phyloP scores from a whole-genome alignment of 192 early-diverging fungal species.

The Coemansia sp. region DNA sequence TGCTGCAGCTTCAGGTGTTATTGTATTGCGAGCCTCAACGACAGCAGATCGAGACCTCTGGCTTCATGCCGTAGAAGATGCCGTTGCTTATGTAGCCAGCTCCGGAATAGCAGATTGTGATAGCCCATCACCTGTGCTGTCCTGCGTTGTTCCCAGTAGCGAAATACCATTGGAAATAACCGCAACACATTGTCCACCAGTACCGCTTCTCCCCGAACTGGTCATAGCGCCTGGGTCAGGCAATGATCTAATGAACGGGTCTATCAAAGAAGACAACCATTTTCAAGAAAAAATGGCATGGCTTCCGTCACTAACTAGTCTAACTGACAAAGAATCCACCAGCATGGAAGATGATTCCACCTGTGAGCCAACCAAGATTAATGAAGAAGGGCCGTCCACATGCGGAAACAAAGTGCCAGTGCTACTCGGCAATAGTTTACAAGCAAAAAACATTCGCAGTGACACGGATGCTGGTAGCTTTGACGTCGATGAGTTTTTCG shows the following conservation, averaged over 20 bases:
- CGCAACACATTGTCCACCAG: background rate
- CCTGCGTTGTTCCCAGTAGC: background rate
- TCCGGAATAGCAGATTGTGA: too few species aligned
- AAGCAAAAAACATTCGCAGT: background rate
- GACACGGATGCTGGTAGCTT: constrained; percentile 21
- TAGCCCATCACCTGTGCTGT: background rate
- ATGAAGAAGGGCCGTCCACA: background rate
- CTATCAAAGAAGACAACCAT: background rate
- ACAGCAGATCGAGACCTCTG: constrained; percentile 26
- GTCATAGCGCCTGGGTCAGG: background rate
- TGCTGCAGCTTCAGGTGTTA: constrained; percentile 8
- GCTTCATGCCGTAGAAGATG: constrained; percentile 15
- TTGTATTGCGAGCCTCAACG: constrained; percentile 36
- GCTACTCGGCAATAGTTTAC: background rate
- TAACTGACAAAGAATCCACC: constrained; percentile 1
- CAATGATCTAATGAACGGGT: background rate
- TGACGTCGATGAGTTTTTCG: constrained; percentile 39
- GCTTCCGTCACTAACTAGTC: constrained; percentile 28
- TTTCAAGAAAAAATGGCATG: constrained; percentile 15
- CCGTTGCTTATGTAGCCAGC: background rate
- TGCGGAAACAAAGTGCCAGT: background rate
- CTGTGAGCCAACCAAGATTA: background rate
- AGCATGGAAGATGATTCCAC: background rate
- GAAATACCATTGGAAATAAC: background rate
- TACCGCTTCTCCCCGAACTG: constrained; percentile 8